Base-by-base conservation (phyloP, 1,284 basidiomycete genomes). In the Lentinula novae-zelandiae region DNA sequence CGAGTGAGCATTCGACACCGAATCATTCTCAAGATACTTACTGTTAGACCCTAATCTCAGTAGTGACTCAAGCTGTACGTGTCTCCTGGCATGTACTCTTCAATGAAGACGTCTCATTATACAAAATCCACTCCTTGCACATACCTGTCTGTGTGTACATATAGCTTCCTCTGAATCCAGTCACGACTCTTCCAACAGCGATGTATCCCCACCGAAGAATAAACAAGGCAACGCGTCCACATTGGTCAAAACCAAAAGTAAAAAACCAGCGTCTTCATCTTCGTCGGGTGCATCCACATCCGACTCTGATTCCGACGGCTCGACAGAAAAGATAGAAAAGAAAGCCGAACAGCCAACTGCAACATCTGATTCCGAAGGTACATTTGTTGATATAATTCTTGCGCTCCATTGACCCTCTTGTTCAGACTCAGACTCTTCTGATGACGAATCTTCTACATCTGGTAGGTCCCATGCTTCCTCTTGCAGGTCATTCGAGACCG, bases 1-100 rank as follows among this genome's bases (percentile, higher is more conserved):
- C 20, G 60, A 61, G 76, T 78, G 68, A 62, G 73, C 72, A 59
- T 54, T 42, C 52, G 33, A n/a, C 20, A 49, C 27, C 20, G 17
- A 54, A 38, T 22, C 9, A 31, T 34, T 20, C 53, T 33, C 46
- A 10, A n/a, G 34, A 33, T 44, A 20, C 52, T 20, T 10, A 42
- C n/a, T n/a, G 42, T 22, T 39, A 38, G 39, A 5, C 27, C 20
- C 40, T 22, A 13, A 20, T 54, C 22, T 31, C 49, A 22, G 17
- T 38, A 59, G 58, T 31, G 61, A 59, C 49, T 53, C 48, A 53
- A 33, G 42, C 51, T 60, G 48, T 53, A 53, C 52, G 57, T 58
- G 48, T 42, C 9, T 42, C 22, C 22, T 44, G 27, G 36, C 3
- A 34, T 46, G 17, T n/a, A n/a, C n/a, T 17, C 38, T 22, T 31